phyloP scores from a whole-genome alignment of 768 basidiomycete genomes.

The Lactarius quietus region DNA sequence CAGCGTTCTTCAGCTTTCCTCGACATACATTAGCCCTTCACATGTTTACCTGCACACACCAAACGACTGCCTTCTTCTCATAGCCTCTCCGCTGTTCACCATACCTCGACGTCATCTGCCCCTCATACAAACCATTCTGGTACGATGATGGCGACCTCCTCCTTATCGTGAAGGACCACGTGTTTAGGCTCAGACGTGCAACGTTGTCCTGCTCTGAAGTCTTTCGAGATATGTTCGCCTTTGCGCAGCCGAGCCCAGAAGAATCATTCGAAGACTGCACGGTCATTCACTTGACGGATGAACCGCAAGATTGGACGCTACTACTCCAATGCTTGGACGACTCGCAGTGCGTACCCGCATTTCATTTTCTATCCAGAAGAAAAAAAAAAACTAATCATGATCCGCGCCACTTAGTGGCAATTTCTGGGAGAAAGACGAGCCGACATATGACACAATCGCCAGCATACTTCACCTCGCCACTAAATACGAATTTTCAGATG shows the following conservation, averaged over 20 bases:
- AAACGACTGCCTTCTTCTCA: not conserved
- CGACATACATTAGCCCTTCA: not conserved
- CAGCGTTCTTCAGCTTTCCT: not conserved
- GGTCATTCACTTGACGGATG: slow-evolving; percentile 32
- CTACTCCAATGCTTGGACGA: slow-evolving; percentile 36
- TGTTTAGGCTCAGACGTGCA: slow-evolving; percentile 27
- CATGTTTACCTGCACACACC: not conserved
- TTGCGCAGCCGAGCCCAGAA: slow-evolving; percentile 33
- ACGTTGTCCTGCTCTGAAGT: slow-evolving; percentile 29
- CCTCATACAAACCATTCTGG: slow-evolving; percentile 29
- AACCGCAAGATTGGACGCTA: slow-evolving; percentile 33
- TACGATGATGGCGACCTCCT: slow-evolving; percentile 39
- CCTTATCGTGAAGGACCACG: slow-evolving; percentile 29
- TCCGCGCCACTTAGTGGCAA: slow-evolving; percentile 20
- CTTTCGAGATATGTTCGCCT: slow-evolving; percentile 37
- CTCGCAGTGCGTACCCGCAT: slow-evolving; percentile 30
- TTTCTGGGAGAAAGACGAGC: slow-evolving; percentile 28
- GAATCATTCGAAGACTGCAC: slow-evolving; percentile 36
- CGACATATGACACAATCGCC: slow-evolving; percentile 31
- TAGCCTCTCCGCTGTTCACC: not conserved
- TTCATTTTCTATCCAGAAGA: not conserved
- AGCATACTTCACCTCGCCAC: slow-evolving; percentile 35
- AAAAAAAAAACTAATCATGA: not conserved
- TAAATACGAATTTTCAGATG: slow-evolving; percentile 36
- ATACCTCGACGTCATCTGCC: not conserved